phyloP scores from a whole-genome alignment of 768 basidiomycete genomes.

The Pisolithus tinctorius region DNA sequence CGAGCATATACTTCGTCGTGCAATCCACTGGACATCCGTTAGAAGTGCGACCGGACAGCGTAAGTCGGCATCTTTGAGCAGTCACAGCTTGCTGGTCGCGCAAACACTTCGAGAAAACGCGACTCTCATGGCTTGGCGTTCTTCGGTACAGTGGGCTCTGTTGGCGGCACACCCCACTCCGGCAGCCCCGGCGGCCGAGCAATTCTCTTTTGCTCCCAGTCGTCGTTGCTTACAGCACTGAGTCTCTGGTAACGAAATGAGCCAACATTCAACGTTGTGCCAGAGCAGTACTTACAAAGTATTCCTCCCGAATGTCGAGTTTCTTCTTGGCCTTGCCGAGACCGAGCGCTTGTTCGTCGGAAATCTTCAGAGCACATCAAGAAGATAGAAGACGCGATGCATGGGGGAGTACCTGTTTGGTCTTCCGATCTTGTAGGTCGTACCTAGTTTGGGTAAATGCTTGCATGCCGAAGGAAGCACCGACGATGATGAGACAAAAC shows the following conservation, averaged over 20 bases:
- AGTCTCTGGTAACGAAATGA: conserved; percentile 38
- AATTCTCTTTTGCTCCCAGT: conserved; percentile 87
- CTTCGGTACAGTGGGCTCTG: conserved; percentile 36
- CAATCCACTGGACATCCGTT: too few species aligned
- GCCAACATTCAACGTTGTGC: background rate
- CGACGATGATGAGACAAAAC: conserved; percentile 80
- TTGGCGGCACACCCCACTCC: conserved; percentile 86
- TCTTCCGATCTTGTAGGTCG: conserved; percentile 78
- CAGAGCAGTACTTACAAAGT: conserved; percentile 66
- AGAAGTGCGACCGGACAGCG: too few species aligned
- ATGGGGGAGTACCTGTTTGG: conserved; percentile 46
- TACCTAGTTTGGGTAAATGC: conserved; percentile 87
- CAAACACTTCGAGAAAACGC: background rate
- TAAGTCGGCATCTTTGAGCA: too few species aligned
- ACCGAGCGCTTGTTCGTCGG: conserved; percentile 72
- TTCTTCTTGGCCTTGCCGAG: conserved; percentile 65
- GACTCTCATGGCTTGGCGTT: conserved; percentile 1
- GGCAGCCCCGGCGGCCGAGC: conserved; percentile 80
- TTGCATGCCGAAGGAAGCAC: conserved; percentile 77
- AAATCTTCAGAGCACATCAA: conserved; percentile 38
- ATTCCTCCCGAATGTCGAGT: conserved; percentile 93
- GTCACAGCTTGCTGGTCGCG: background rate
- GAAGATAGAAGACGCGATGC: background rate
- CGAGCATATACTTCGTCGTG: too few species aligned
- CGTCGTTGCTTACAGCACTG: conserved; percentile 52